These are phyloP conservation scores for Penicillium verrucosum DNA, from an alignment of 2,329 filamentous ascomycete genomes.

Conservation along the genomic window DNA sequence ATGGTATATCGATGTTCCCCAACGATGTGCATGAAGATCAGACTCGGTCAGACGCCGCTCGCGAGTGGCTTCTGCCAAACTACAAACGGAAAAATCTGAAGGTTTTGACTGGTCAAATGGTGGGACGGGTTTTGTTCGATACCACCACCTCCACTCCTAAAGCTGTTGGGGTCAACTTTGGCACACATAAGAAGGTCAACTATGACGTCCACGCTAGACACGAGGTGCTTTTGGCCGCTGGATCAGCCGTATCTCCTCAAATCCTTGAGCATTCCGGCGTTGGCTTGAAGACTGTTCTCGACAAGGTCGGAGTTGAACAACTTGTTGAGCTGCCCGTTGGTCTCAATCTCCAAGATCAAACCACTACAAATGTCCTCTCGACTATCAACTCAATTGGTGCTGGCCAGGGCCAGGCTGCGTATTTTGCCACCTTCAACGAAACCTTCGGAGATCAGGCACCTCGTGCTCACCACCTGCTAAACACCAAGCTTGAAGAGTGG, in stretches of 20 bases:
- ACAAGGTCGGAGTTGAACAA: slow-evolving; percentile 17
- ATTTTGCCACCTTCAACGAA: slow-evolving; percentile 30
- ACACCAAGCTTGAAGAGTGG: slow-evolving; percentile 28
- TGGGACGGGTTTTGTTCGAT: slow-evolving; percentile 25
- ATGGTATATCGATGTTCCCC: slow-evolving; percentile 30
- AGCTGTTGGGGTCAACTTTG: slow-evolving; percentile 28
- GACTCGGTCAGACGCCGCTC: slow-evolving; percentile 27
- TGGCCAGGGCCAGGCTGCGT: slow-evolving; percentile 28
- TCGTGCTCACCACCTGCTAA: slow-evolving; percentile 18
- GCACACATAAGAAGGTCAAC: slow-evolving; percentile 19
- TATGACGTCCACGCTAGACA: slow-evolving; percentile 23
- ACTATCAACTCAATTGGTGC: slow-evolving; percentile 7
- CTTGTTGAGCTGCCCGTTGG: slow-evolving; percentile 29
- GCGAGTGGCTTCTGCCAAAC: slow-evolving; percentile 28
- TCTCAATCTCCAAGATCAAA: slow-evolving; percentile 32
- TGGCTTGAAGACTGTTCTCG: slow-evolving; percentile 20
- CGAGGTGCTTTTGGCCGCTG: slow-evolving; percentile 30
- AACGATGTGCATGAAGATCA: slow-evolving; percentile 27
- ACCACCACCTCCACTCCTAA: not conserved
- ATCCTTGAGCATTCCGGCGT: slow-evolving; percentile 32
- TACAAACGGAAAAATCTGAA: slow-evolving; percentile 19
- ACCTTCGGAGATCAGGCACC: slow-evolving; percentile 22
- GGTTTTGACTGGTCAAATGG: slow-evolving; percentile 26
- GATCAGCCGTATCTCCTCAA: slow-evolving; percentile 25
- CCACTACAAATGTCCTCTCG: slow-evolving; percentile 21